A percentile compares a stretch with the other conserved stretches of the same genome.
Conservation (phyloP, 2,329 filamentous ascomycete species). For the Neofusicoccum parvum region DNA sequence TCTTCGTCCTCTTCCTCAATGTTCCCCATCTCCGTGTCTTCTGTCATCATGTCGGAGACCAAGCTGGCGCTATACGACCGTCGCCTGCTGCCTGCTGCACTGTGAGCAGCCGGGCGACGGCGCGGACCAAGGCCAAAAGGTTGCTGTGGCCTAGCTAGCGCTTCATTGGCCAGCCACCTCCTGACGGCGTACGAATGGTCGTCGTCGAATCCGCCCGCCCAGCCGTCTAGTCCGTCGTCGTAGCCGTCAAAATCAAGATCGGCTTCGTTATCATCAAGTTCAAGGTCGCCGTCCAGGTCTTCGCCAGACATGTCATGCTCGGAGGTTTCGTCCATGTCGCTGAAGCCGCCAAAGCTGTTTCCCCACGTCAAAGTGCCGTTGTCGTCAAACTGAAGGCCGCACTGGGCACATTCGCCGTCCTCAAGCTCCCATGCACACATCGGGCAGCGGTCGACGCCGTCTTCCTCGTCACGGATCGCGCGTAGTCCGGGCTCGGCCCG, state of each 20-base stretch:
- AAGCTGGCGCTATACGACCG: slow-evolving; percentile 45
- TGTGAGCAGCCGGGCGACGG: slow-evolving; percentile 42
- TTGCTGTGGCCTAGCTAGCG: slow-evolving; percentile 35
- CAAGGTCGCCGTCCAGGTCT: slow-evolving; percentile 41
- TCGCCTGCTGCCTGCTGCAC: slow-evolving; percentile 42
- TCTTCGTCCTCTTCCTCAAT: slow-evolving; percentile 48
- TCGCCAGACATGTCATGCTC: slow-evolving; percentile 27
- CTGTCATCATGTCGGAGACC: slow-evolving; percentile 41
- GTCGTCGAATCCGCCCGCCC: slow-evolving; percentile 34
- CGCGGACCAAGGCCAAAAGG: slow-evolving; percentile 28
- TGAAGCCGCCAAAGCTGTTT: slow-evolving; percentile 39
- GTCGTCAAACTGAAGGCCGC: slow-evolving; percentile 54
- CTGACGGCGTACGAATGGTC: slow-evolving; percentile 24
- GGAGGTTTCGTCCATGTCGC: slow-evolving; percentile 47
- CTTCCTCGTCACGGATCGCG: slow-evolving; percentile 42
- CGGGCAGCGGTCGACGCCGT: slow-evolving; percentile 65
- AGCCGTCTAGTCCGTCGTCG: slow-evolving; percentile 34
- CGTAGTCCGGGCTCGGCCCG: slow-evolving; percentile 19
- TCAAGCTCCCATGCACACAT: slow-evolving; percentile 65
- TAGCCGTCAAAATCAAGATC: slow-evolving; percentile 30
- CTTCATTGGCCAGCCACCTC: slow-evolving; percentile 31
- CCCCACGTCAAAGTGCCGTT: slow-evolving; percentile 45
- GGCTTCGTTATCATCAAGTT: slow-evolving; percentile 38
- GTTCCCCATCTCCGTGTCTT: slow-evolving; percentile 43
- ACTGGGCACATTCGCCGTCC: slow-evolving; percentile 59